A percentile compares a stretch with the other conserved stretches of the same genome.
These are phyloP conservation scores for Colletotrichum sp. DNA, from an alignment of 2,329 filamentous ascomycete species.

Conservation along the genomic window DNA sequence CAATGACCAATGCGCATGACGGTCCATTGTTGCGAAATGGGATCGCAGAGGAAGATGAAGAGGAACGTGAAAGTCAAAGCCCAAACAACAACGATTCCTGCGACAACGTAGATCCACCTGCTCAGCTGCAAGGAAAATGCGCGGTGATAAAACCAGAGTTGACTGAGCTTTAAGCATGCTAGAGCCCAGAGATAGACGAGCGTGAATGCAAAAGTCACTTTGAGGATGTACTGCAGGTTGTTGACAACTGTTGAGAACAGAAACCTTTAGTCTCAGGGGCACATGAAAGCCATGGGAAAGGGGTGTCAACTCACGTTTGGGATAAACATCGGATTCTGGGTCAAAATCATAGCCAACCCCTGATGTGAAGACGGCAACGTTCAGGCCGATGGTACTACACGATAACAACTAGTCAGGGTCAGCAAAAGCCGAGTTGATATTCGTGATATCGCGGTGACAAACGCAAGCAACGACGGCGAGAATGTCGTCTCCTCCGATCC, in stretches of 20 bases:
- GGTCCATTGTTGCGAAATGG: conserved; percentile 24
- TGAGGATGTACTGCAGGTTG: conserved; percentile 18
- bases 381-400: conserved; percentile 17
- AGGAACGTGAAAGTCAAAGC: conserved; percentile 22
- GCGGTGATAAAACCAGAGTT: conserved; percentile 23
- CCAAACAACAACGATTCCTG: conserved; percentile 20
- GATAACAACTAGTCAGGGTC: conserved; percentile 12
- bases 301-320: conserved; percentile 8
- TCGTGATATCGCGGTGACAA: background rate
- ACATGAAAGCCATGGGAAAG: background rate
- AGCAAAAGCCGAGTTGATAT: background rate
- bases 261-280: background rate
- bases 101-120: conserved; percentile 13
- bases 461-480: conserved; percentile 17
- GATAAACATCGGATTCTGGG: conserved; percentile 11
- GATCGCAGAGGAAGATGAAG: conserved; percentile 26
- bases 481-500: conserved; percentile 18
- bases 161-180: conserved; percentile 22
- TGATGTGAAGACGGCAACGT: conserved; percentile 13
- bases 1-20: conserved; percentile 23
- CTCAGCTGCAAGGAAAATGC: conserved; percentile 20
- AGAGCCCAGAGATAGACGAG: conserved; percentile 25
- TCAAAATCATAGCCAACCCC: conserved; percentile 23
- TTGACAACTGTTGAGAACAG: conserved; percentile 2
- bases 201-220: conserved; percentile 22